A percentile compares a stretch with the other conserved stretches of the same genome.
phyloP scores from a whole-genome alignment of 495 filamentous ascomycete genomes.

The Penicillium lividum region DNA sequence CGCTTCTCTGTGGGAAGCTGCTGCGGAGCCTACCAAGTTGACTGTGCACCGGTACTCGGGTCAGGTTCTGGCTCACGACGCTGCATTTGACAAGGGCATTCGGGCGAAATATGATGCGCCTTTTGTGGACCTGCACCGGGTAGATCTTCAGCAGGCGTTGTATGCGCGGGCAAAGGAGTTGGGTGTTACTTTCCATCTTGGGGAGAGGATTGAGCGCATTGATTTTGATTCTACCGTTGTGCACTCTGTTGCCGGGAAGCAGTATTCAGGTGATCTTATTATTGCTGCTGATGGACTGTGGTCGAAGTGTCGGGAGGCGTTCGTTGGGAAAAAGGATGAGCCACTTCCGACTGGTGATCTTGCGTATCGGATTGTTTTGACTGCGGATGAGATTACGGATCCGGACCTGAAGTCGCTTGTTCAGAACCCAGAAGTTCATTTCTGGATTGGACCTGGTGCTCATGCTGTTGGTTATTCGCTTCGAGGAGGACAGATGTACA shows the following conservation, averaged over 20 bases:
- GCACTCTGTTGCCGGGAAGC: neutral
- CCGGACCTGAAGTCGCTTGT: slow-evolving; percentile 49
- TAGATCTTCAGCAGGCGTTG: slow-evolving; percentile 56
- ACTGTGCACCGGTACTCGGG: slow-evolving; percentile 61
- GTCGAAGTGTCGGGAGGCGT: slow-evolving; percentile 49
- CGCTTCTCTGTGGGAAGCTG: slow-evolving; percentile 43
- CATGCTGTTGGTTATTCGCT: slow-evolving; percentile 69
- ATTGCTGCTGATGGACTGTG: slow-evolving; percentile 62
- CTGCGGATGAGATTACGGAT: slow-evolving; percentile 43
- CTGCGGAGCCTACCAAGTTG: slow-evolving; percentile 53
- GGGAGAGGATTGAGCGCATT: slow-evolving; percentile 45
- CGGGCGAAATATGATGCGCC: slow-evolving; percentile 47
- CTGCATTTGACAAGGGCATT: slow-evolving; percentile 44
- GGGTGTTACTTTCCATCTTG: slow-evolving; percentile 51
- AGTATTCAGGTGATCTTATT: slow-evolving; percentile 43
- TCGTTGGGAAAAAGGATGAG: slow-evolving; percentile 44
- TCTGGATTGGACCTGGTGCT: slow-evolving; percentile 68
- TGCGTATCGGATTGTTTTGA: slow-evolving; percentile 68
- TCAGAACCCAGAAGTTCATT: slow-evolving; percentile 61
- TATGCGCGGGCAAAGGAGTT: slow-evolving; percentile 52
- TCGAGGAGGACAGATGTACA: slow-evolving; percentile 60
- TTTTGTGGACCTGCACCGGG: slow-evolving; percentile 62
- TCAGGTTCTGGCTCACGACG: slow-evolving; percentile 52
- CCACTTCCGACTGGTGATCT: slow-evolving; percentile 66
- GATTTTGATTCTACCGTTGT: slow-evolving; percentile 35